Conservation (phyloP, 2,329 filamentous ascomycete species). For the Apiospora pterosperma region DNA sequence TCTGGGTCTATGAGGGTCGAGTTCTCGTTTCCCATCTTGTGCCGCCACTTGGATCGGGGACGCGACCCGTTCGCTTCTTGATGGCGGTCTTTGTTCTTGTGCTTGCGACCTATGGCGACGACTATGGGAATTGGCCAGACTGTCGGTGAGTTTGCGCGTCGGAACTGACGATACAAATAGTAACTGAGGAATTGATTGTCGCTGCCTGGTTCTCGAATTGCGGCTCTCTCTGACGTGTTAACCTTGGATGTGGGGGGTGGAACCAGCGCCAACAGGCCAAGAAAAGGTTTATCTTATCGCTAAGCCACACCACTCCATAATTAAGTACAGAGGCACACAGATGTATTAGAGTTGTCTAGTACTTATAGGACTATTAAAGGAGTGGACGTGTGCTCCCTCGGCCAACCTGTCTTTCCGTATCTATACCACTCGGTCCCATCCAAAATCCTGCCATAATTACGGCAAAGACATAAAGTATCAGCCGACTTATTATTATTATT, state of each 20-base stretch:
- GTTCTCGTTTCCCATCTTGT: conserved; percentile 83
- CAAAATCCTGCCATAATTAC: too few relatives aligned
- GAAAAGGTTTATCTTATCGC: not conserved
- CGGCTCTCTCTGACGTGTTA: not conserved
- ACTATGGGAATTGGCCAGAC: not conserved
- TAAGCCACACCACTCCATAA: not conserved
- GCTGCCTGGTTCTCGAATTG: not conserved
- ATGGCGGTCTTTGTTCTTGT: conserved; percentile 6
- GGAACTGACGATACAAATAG: not conserved
- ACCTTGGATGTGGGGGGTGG: not conserved
- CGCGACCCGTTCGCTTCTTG: conserved; percentile 9
- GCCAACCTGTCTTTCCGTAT: too few relatives aligned
- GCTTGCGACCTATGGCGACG: conserved; percentile 7
- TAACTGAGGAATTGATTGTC: too few relatives aligned
- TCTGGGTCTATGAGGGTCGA: conserved; percentile 65
- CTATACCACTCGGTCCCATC: too few relatives aligned
- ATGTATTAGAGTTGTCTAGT: too few relatives aligned
- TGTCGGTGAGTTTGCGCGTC: not conserved
- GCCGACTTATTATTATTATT: too few relatives aligned
- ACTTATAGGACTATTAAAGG: too few relatives aligned
- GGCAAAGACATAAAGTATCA: too few relatives aligned
- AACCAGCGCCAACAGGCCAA: not conserved
- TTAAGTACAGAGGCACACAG: too few relatives aligned
- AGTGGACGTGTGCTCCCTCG: too few relatives aligned
- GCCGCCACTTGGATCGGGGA: conserved; percentile 19